Evolutionary conservation across 495 filamentous ascomycete genomes (phyloP), one percentile per base, ranked within the genome.

Genomic region (Cercophora samala): DNA sequence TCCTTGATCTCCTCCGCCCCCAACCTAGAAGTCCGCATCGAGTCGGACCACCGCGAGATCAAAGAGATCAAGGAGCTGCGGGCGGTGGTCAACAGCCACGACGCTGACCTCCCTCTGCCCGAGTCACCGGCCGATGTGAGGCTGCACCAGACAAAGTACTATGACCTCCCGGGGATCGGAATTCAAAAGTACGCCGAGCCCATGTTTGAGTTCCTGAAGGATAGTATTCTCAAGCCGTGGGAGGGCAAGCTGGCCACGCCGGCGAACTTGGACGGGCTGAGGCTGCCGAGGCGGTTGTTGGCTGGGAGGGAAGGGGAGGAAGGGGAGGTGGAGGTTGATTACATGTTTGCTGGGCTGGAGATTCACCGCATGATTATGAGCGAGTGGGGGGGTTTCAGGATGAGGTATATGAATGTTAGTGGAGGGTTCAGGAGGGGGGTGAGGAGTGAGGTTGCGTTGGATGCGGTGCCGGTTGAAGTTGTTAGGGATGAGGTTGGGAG

Each of bases 261-360:
- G 1, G 68, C 79, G 0, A 71, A 22, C 0, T 69, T 77, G 9
- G 55, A 79, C 18, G 75, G 65, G 9, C 64, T 86, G 9, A 73
- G 71, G 0, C 72, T 86, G 25, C 81, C 78, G 0, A 65, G 61
- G 3, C 70, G 72, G 23, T 58, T 80, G 15, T 63, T 79, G 37
- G 24, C 13, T 11, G 32, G 9, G 23, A 62, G 19, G 42, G 62
- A 46, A 6, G 11, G 6, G 4, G 23, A 55, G 23, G 52, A 37
- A 52, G 13, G 75, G 17, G 37, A 72, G 24, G 22, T 79, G 24
- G 63, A 73, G 23, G 69, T 83, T 11, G 66, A 77, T 46, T 86
- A 87, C 75, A 68, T 77, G 22, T 82, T 84, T 67, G 76, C 74
- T 26, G 79, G 79, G 3, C 64, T 84, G 6, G 83, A 86, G 60